These are phyloP conservation scores for Fagopyrum tataricum DNA, from an alignment of 148 eudicot species.

Conservation along the genomic window DNA sequence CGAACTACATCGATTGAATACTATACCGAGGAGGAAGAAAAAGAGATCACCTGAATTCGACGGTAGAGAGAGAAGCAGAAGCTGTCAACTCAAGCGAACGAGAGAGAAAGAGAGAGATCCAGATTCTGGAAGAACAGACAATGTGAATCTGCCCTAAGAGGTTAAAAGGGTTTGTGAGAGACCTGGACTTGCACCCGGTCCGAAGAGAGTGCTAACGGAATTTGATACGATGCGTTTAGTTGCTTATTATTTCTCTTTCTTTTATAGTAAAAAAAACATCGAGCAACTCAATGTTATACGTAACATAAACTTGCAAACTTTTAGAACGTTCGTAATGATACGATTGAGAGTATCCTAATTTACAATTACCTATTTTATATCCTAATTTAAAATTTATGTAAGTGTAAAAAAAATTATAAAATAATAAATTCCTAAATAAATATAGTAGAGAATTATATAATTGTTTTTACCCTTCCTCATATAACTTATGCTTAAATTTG, in stretches of 20 bases:
- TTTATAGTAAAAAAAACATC: neutral
- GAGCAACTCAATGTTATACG: neutral
- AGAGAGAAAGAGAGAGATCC: neutral
- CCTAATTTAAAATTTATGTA: too few relatives aligned
- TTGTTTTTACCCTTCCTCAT: too few relatives aligned
- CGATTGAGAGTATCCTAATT: neutral
- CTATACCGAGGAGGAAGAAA: neutral
- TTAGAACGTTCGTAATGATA: too few relatives aligned
- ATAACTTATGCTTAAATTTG: too few relatives aligned
- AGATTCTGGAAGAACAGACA: neutral
- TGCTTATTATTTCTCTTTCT: neutral
- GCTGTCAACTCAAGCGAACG: neutral
- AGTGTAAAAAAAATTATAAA: too few relatives aligned
- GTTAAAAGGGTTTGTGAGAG: constrained; percentile 2
- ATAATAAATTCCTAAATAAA: too few relatives aligned
- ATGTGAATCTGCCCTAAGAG: neutral
- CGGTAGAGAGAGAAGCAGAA: neutral
- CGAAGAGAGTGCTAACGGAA: neutral
- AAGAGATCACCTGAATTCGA: neutral
- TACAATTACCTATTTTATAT: too few relatives aligned
- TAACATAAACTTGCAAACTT: too few relatives aligned
- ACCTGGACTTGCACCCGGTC: constrained; percentile 3
- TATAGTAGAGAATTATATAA: too few relatives aligned
- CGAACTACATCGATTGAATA: neutral
- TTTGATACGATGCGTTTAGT: constrained; percentile 7